Evolutionary conservation across 495 filamentous ascomycete genomes (phyloP).

Genomic region (Penicillium simplicissimum): DNA sequence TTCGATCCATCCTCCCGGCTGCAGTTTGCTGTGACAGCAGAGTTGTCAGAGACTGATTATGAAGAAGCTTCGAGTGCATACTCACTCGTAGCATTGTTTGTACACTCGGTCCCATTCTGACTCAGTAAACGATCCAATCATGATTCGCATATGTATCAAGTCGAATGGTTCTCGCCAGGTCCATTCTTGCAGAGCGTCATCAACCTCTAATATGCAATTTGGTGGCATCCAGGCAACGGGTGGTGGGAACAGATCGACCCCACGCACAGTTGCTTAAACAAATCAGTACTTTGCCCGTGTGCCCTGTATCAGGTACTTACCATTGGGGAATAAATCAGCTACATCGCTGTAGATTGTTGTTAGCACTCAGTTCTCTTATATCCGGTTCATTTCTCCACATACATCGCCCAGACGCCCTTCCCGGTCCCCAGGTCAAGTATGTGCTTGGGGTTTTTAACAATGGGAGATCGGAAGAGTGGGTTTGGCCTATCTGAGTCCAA

Average conservation of each 20-base stretch:
- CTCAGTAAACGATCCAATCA: conserved; percentile 11
- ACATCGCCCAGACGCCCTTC: conserved; percentile 12
- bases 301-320: neutral
- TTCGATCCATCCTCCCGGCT: conserved; percentile 56
- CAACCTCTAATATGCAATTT: conserved; percentile 34
- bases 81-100: conserved; percentile 27
- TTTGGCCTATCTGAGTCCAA: conserved; percentile 6
- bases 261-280: conserved; percentile 17
- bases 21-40: conserved; percentile 18
- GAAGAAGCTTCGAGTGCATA: neutral
- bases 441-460: neutral
- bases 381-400: neutral
- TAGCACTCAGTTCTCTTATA: neutral
- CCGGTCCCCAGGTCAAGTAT: conserved; percentile 8
- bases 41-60: neutral
- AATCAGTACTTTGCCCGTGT: neutral
- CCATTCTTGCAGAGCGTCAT: conserved; percentile 32
- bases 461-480: conserved; percentile 5
- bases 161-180: conserved; percentile 27
- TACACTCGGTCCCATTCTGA: conserved; percentile 8
- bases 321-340: conserved; percentile 8
- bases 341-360: conserved; percentile 1
- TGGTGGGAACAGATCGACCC: conserved; percentile 23
- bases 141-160: conserved; percentile 28
- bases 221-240: conserved; percentile 31